Conservation (phyloP, 1,284 basidiomycete species). For the Heterobasidion occidentale region DNA sequence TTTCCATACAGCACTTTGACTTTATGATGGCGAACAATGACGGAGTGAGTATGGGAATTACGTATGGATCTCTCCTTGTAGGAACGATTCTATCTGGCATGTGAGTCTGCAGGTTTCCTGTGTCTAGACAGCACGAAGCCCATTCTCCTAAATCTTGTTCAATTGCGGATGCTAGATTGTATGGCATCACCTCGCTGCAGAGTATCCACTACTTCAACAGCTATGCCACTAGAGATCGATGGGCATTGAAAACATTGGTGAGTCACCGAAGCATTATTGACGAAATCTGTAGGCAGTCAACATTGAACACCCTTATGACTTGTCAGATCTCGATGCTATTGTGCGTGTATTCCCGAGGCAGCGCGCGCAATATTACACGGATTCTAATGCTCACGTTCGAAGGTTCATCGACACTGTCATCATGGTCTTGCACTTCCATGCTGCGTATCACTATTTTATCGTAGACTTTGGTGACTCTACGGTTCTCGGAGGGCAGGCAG, state of each 20-base stretch:
- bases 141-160: neutral
- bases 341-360: neutral
- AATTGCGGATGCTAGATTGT: neutral
- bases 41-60: no score
- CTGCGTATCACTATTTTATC: neutral
- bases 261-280: neutral
- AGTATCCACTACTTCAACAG: neutral
- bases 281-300: neutral
- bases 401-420: neutral
- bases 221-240: neutral
- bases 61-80: no score
- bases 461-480: neutral
- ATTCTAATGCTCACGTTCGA: neutral
- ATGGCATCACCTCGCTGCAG: neutral
- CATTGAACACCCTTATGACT: neutral
- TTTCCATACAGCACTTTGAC: no score
- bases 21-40: no score
- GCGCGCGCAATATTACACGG: neutral
- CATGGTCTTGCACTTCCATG: neutral
- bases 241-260: neutral
- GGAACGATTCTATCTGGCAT: no score
- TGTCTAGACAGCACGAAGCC: no score
- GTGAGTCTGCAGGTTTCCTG: no score
- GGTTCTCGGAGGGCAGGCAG: neutral
- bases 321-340: neutral